Evolutionary conservation across 257 asterid genomes (phyloP), one percentile per base, ranked within the genome.

Genomic region (Fraxinus excelsior): DNA sequence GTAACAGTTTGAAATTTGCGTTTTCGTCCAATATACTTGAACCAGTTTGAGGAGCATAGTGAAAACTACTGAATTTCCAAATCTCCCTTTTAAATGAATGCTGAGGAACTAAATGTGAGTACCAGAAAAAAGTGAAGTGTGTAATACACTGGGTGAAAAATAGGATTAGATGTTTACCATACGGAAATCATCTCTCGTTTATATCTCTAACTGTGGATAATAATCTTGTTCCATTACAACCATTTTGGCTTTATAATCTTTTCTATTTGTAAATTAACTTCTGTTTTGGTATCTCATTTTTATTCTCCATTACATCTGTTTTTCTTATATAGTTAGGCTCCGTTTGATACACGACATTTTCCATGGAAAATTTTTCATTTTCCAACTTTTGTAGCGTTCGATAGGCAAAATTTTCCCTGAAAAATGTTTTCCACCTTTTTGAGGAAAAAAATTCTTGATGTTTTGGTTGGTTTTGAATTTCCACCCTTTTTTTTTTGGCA

Each of bases 81-180:
- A n/a, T 56, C n/a, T 9, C 19, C 35, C 35, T 62, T 26, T 19
- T 62, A 62, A 23, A 26, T 62, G 40, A 32, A 21, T 74, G 40
- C 13, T 46, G 2, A 69, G 49, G 42, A 38, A 35, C 53, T 37
- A 35, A 7, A 44, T 38, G 51, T 71, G 69, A 23, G 62, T 56
- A 40, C 71, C 11, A 12, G 72, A 14, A 58, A 19, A 74, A 60
- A 56, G 21, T 58, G 18, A 51, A 31, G 51, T 4, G 49, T 80
- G 73, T 64, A 72, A 23, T 77, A 66, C 56, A 42, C 62, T 58
- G 79, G 56, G 26, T 67, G 53, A 29, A 56, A 76, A 40, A 29
- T 51, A 37, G 12, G 42, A 37, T 37, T 1, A 44, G 68, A 72
- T 19, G n/a, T 49, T 34, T 44, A 58, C 35, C 29, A n/a, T 28